These are phyloP conservation scores for Micractinium conductrix DNA, from an alignment of 139 green algal species.

Conservation along the genomic window DNA sequence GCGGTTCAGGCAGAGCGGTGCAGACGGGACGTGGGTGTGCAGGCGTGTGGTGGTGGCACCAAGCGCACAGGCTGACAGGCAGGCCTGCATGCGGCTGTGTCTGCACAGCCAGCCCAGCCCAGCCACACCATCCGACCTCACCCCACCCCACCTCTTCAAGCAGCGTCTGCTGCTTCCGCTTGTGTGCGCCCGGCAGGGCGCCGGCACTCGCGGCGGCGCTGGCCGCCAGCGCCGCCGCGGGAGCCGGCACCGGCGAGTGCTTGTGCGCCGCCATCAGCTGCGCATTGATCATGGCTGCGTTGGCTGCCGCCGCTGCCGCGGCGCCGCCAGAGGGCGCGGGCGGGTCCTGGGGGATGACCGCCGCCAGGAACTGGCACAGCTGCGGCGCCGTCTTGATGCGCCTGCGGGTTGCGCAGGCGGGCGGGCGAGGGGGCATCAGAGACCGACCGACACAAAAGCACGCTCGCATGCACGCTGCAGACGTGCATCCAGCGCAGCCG, in stretches of 20 bases:
- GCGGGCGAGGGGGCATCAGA: no score
- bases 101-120: background rate
- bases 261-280: background rate
- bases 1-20: no score
- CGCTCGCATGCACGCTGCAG: no score
- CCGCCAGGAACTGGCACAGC: slow-evolving; percentile 22
- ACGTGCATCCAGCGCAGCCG: no score
- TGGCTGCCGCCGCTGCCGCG: background rate
- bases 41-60: no score
- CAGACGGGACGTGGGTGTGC: no score
- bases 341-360: slow-evolving; percentile 14
- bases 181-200: background rate
- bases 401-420: background rate
- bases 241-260: background rate
- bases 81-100: no score
- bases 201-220: background rate
- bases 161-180: slow-evolving; percentile 22
- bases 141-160: slow-evolving; percentile 1
- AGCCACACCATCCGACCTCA: no score
- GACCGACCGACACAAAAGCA: no score
- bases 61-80: no score
- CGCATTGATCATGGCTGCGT: background rate
- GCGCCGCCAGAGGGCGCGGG: background rate
- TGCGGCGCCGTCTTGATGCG: slow-evolving; percentile 9
- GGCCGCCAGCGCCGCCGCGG: background rate